Evolutionary conservation across 805 yeast genomes (phyloP).

Genomic region (Pichia cabralensis): DNA sequence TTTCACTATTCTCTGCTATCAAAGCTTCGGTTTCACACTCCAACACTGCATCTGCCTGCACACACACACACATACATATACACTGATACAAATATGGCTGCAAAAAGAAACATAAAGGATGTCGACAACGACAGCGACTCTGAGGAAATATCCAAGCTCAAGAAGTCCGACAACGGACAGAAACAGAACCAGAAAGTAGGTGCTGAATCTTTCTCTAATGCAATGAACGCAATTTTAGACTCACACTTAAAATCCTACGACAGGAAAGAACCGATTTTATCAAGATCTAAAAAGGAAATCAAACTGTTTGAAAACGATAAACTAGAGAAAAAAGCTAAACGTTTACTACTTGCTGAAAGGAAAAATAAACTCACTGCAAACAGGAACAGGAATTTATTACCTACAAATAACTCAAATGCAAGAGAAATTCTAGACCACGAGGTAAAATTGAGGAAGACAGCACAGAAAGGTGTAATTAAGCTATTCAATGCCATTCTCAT

Average conservation of each 20-base stretch:
- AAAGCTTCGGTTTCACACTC: too few relatives aligned
- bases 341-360: constrained; percentile 61
- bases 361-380: constrained; percentile 54
- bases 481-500: constrained; percentile 24
- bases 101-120: too few relatives aligned
- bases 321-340: constrained; percentile 74
- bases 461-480: constrained; percentile 26
- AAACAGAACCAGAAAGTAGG: too few relatives aligned
- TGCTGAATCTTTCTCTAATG: constrained; percentile 67
- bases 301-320: constrained; percentile 73
- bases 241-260: constrained; percentile 85
- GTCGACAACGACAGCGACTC: constrained; percentile 17
- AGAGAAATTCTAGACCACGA: constrained; percentile 43
- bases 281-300: constrained; percentile 61
- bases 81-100: too few relatives aligned
- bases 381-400: constrained; percentile 59
- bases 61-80: too few relatives aligned
- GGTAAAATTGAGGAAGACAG: constrained; percentile 60
- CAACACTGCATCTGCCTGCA: too few relatives aligned
- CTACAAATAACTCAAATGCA: constrained; percentile 46
- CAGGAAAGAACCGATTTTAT: constrained; percentile 82
- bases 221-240: constrained; percentile 73
- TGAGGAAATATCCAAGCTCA: constrained; percentile 29
- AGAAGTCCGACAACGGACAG: too few relatives aligned
- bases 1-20: too few relatives aligned